A percentile compares a stretch with the other conserved stretches of the same genome.
phyloP scores from a whole-genome alignment of 164 flowering plant genomes.

The Vitis vinifera region DNA sequence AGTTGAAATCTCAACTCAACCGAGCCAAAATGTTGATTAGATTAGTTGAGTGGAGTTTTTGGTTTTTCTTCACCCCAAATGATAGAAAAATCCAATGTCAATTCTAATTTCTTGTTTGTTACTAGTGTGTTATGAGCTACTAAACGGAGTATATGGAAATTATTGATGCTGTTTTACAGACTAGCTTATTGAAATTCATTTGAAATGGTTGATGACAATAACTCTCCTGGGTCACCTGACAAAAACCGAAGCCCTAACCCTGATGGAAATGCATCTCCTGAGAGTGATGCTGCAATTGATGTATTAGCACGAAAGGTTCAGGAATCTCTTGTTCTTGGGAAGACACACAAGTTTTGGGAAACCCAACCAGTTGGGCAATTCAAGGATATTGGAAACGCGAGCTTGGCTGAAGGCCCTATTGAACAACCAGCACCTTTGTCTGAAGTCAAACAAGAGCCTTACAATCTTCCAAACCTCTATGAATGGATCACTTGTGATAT shows the following conservation, averaged over 20 bases:
- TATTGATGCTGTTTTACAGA: no score
- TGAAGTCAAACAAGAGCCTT: conserved; percentile 54
- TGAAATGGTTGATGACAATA: conserved; percentile 24
- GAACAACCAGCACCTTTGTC: conserved; percentile 45
- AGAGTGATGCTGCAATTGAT: conserved; percentile 28
- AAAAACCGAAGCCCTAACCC: conserved; percentile 17
- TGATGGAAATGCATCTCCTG: conserved; percentile 21
- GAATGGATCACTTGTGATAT: conserved; percentile 57
- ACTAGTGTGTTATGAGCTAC: conserved; percentile 17
- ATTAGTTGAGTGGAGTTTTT: no score
- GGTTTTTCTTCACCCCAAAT: no score
- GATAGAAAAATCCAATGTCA: no score
- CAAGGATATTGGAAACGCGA: conserved; percentile 47
- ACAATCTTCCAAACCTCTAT: conserved; percentile 40
- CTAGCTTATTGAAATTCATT: background rate
- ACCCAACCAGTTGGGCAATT: conserved; percentile 60
- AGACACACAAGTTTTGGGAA: conserved; percentile 57
- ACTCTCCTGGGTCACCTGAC: conserved; percentile 13
- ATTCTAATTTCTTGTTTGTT: no score
- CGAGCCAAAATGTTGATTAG: no score
- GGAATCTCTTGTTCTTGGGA: conserved; percentile 7
- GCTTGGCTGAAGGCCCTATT: conserved; percentile 50
- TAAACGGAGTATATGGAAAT: no score
- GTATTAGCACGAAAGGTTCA: no score
- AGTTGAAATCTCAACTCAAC: no score